Base-by-base conservation (phyloP, 129 eudicot species). In the Mikania micrantha region DNA sequence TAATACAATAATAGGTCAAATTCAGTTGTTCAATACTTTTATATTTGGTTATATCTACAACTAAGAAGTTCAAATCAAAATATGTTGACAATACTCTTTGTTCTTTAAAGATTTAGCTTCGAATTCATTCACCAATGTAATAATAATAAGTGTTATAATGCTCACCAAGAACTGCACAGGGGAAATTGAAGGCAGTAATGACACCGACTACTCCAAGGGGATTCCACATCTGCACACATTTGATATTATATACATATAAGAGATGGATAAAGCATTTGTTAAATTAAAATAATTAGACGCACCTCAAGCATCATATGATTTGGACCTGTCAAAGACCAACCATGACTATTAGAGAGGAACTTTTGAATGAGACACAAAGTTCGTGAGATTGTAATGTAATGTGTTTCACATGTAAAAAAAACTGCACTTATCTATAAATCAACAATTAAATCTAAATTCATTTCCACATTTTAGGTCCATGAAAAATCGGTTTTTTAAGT, bases 131-230 rank as follows among this genome's bases (percentile, higher is more conserved):
- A 48, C 44, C 36, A 1, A 20, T 2, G 19, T 41, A 41, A 35
- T 17, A 48, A 17, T 38, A 69, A 56, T 7, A 41, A 61, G 62
- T 28, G 56, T 20, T 50, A 65, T 31, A 24, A 75, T 64, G 38
- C 98, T 82, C 68, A 93, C 98, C 98, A 67, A 93, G 98, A 71
- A 93, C 98, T 80, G 98, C 98, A 74, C 95, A 88, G 1, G 98
- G 98, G 60, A 93, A 93, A 77, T 93, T 93, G 95, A 93, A 93
- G 36, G 98, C 98, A 19, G 98, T 93, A 59, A 93, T 93, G 32
- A 93, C 98, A 69, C 98, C 98, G 31, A 93, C 96, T 52, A 93
- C 61, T 69, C 96, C 96, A 58, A 93, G 96, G 53, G 98, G 98
- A 86, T 93, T 93, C 98, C 98, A 93, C 95, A 84, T 85, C 98